Conservation (phyloP, 345 rosid genomes). For the Melaleuca alternifolia region DNA sequence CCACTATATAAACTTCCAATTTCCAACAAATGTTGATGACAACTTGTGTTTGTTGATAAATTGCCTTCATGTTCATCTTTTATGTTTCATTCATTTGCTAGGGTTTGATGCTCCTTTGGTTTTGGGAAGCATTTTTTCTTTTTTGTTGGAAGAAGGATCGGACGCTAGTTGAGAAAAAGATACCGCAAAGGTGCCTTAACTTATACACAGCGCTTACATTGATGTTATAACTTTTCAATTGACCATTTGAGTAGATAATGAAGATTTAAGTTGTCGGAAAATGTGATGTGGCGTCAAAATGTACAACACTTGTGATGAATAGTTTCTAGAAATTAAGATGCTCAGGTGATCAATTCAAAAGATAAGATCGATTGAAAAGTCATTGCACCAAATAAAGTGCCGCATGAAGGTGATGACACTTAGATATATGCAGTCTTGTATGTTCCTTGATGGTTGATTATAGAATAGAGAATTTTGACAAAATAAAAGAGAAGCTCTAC, state of each 20-base stretch:
- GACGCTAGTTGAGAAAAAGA: background rate
- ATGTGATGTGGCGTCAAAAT: background rate
- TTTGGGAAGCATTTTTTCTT: background rate
- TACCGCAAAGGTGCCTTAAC: background rate
- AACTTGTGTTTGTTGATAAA: background rate
- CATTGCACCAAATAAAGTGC: fast-evolving
- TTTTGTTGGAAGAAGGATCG: background rate
- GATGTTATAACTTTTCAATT: background rate
- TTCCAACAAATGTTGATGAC: too few species aligned
- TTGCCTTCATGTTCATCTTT: background rate
- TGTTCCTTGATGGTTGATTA: background rate
- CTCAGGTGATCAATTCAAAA: background rate
- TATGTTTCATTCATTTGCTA: background rate
- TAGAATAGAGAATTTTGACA: background rate
- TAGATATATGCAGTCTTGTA: background rate
- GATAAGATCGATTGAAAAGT: background rate
- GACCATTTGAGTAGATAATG: fast-evolving
- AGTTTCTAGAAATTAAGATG: background rate
- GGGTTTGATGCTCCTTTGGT: background rate
- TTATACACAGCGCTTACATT: background rate
- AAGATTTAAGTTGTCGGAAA: background rate
- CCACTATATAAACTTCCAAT: too few species aligned
- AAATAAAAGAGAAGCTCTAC: background rate
- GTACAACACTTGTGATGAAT: background rate
- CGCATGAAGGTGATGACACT: background rate